phyloP scores from a whole-genome alignment of 2,329 filamentous ascomycete species.

The Hypoxylon sp. region DNA sequence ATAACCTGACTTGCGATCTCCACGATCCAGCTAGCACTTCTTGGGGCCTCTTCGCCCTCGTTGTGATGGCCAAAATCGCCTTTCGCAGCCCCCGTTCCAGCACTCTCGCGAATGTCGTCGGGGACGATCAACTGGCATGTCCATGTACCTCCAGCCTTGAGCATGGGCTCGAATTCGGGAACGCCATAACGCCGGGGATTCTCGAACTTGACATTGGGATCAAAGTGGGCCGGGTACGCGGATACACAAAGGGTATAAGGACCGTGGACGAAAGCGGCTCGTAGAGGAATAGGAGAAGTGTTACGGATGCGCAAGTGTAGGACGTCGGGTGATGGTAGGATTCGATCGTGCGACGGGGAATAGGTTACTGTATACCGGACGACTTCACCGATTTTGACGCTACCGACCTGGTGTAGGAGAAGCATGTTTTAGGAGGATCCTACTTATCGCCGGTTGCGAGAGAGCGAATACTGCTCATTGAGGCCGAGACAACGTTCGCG shows the following conservation, averaged over 20 bases:
- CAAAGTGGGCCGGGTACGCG: constrained; percentile 86
- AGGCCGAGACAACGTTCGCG: constrained; percentile 11
- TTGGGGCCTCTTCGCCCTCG: constrained; percentile 71
- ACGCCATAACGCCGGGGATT: constrained; percentile 79
- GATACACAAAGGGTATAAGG: constrained; percentile 92
- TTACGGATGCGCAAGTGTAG: constrained; percentile 93
- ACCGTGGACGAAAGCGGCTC: constrained; percentile 95
- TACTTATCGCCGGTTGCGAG: constrained; percentile 5
- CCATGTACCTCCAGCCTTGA: constrained; percentile 94
- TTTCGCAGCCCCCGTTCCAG: constrained; percentile 63
- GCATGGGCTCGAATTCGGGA: constrained; percentile 94
- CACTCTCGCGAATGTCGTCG: constrained; percentile 79
- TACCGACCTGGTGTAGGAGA: constrained; percentile 90
- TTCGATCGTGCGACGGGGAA: constrained; percentile 88
- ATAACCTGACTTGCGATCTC: constrained; percentile 94
- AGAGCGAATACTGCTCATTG: constrained; percentile 28
- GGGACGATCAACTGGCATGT: constrained; percentile 85
- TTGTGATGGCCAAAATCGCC: constrained; percentile 65
- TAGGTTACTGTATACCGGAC: constrained; percentile 94
- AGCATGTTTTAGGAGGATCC: constrained; percentile 73
- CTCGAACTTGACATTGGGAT: constrained; percentile 84
- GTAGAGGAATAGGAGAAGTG: constrained; percentile 88
- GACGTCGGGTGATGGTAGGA: constrained; percentile 85
- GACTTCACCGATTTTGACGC: constrained; percentile 94
- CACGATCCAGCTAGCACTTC: constrained; percentile 78